Base-by-base conservation (phyloP, 768 basidiomycete species). In the Leucosporidium scottii region DNA sequence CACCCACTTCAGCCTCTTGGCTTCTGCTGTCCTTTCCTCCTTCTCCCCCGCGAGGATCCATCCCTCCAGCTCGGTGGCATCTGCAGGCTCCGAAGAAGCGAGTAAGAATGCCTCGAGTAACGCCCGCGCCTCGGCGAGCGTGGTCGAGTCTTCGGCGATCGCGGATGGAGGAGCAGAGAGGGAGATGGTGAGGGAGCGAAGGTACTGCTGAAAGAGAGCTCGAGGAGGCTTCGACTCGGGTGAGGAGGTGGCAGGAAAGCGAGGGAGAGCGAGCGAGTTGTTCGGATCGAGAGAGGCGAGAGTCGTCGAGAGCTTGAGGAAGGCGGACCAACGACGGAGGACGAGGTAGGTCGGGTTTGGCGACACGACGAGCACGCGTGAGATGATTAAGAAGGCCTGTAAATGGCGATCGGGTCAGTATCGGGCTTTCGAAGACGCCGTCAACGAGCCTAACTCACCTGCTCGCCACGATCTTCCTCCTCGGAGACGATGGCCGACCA, bases 41-140 rank as follows among this genome's bases (percentile, higher is more conserved):
- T 30, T 57, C 28, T 47, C 54, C 9, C 34, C 58, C 2, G 25
- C 25, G 7, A 49, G 21, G 25, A 56, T 17, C 62, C 34, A 64
- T 1, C 23, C 54, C 10, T 34, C 31, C 20, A 61, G 21, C 17
- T 70, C 60, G 3, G 31, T 30, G 30, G 36, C 31, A 53, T 51
- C 20, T 1, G 50, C 53, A 17, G 48, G 7, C 44, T 60, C 55
- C 15, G 49, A 30, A 12, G 20, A 23, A 25, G 25, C 8, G 25
- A 69, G 59, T 1, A 73, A 30, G 66, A 73, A 73, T 15, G 62
- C 4, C 56, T 73, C 71, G 56, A 73, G 44, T 10, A 28, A 18
- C 7, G 18, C 31, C 5, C 71, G 62, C 7, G 71, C 71, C 1
- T 21, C 7, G 21, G 5, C 0, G 27, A 73, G 65, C 18, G 48